Base-by-base conservation (phyloP, 2,329 filamentous ascomycete species). In the Pyricularia pennisetigena region DNA sequence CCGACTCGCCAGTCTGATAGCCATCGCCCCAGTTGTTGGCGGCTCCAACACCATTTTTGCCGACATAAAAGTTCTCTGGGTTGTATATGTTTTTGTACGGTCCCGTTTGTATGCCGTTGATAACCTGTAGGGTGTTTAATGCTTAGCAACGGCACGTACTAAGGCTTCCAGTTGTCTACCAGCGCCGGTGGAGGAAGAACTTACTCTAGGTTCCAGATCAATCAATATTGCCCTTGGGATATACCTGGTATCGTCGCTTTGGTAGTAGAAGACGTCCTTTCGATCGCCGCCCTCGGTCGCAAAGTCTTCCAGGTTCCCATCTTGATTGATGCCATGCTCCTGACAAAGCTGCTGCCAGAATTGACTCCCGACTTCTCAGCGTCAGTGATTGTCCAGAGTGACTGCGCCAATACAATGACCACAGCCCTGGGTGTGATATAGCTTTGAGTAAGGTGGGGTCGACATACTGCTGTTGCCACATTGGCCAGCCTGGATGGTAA, bases 11-110 rank as follows among this genome's bases (percentile, higher is more conserved):
- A 68, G 92, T 94, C 72, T 95, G 89, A 80, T 99, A 99, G 64
- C 95, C 95, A 75, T 95, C 91, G 70, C 94, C 95, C 95, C 95
- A 99, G 79, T 98, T 99, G 80, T 99, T 99, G 64, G 93, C 95
- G 7, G 95, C 95, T 64, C 95, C 95, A 68, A 92, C 88, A 69
- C 95, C 95, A 80, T 94, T 91, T 78, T 97, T 96, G 74, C 94
- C 93, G 67, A 98, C 88, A 78, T 96, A 99, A 81, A 98, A 97
- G 83, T 99, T 99, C 80, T 99, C 95, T 0, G 95, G 95, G 77
- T 99, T 99, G 86, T 99, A 99, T 70, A 99, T 99, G 78, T 99
- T 98, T 79, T 90, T 93, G 83, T 99, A 99, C 0, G 94, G 90
- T 1, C 95, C 93, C 10, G 90, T 90, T 81, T 98, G 94, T 73